Base-by-base conservation (phyloP, 768 basidiomycete species). In the Coprinopsis sp. region DNA sequence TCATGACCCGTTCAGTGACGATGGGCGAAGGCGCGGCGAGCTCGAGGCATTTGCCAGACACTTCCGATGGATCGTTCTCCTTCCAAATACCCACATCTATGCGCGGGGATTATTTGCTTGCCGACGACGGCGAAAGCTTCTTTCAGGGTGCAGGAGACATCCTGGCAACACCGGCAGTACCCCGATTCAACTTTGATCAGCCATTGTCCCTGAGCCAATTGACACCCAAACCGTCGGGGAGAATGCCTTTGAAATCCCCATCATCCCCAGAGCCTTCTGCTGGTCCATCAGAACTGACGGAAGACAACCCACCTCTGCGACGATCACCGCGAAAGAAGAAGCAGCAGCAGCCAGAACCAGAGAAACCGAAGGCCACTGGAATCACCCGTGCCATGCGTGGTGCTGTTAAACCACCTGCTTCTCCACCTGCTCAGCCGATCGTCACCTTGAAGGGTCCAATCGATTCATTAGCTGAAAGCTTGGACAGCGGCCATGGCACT, bases 41-140 rank as follows among this genome's bases (percentile, higher is more conserved):
- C 46, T 60, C 73, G 38, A 69, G 74, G 56, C 75, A 79, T 59
- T 55, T 81, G 22, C 79, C 79, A 31, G 78, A 82, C 51, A 57
- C 72, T 41, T 76, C 76, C 21, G 70, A 74, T 51, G 54, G 62
- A n/a, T 77, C 74, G 28, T 73, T 70, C 51, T 78, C 78, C 1
- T 77, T 80, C 58, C 76, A 80, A 58, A 77, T 82, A 28, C 79
- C 82, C 3, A 62, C 64, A 6, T 55, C 63, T 5, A 64, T 63
- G 30, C 58, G 60, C 6, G 73, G 70, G 13, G 76, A 79, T 52
- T 71, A 81, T 53, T 71, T 83, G 22, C 71, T 84, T 3, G 61
- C 62, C 6, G 66, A 70, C 36, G 74, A 81, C 46, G 67, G 70
- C 49, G 57, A 64, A 52, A 69, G 72, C 62, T 74, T 76, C 58